Base-by-base conservation (phyloP, 495 filamentous ascomycete species). In the Tuber melanosporum region DNA sequence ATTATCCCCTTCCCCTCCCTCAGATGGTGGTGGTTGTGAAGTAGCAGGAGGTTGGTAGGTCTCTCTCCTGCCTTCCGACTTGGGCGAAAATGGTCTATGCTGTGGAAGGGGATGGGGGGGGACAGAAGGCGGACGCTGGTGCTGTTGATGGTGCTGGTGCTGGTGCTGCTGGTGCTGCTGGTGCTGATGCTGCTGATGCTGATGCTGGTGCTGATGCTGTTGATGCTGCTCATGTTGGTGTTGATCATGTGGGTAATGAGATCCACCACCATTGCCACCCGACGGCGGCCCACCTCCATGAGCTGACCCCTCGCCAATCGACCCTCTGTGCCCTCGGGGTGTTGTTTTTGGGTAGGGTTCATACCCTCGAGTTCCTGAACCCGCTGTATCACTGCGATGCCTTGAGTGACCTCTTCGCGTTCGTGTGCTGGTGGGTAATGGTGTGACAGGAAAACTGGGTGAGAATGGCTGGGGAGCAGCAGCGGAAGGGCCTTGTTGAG, bases 351-450 rank as follows among this genome's bases (percentile, higher is more conserved):
- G 14, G 78, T 85, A 71, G 85, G 85, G 71, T 77, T 85, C 73
- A 83, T 78, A 83, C 62, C 73, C 77, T 74, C 85, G 77, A 42
- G 84, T 80, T 43, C 86, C 84, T 78, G 87, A 87, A 46, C 86
- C 84, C 57, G 88, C 89, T 71, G 89, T 85, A 79, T 93, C 92
- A 81, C 91, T 93, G 80, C 91, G 88, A 76, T 92, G 88, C 78
- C 92, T 88, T 42, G 90, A 91, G 81, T 92, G 91, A 44, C 89
- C 89, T 71, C 90, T 86, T 75, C 89, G 87, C 72, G 89, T 87
- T 76, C 89, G 87, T 43, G 90, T 87, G 14, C 86, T 88, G 52
- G 88, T 86, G 1, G 88, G 84, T 39, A 88, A 87, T 41, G 88
- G 87, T 49, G 88, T 87, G 26, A 89, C 86, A 19, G 89, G 87